A percentile compares a stretch with the other conserved stretches of the same genome.
Evolutionary conservation across 2,329 filamentous ascomycete genomes (phyloP).

Genomic region (Fonsecaea nubica): DNA sequence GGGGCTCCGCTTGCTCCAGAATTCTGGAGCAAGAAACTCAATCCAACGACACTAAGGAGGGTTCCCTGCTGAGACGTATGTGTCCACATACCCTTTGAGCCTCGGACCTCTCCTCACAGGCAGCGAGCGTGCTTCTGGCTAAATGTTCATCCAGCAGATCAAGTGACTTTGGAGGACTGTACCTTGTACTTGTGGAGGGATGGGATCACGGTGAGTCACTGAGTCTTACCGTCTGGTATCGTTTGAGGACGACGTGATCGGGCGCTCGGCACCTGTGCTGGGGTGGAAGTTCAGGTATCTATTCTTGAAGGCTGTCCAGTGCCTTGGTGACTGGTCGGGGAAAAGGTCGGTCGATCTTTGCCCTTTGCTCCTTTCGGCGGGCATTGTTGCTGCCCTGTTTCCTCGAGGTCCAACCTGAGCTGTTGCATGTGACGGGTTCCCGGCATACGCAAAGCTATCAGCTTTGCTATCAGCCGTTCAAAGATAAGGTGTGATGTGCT

Average conservation of each 20-base stretch:
- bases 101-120: not conserved
- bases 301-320: not conserved
- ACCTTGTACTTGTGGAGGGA: not conserved
- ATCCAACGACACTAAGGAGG: conserved; percentile 3
- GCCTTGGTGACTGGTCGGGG: not conserved
- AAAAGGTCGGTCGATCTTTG: not conserved
- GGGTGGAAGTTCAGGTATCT: not conserved
- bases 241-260: not conserved
- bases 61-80: not conserved
- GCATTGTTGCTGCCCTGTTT: not conserved
- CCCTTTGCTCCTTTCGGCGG: not conserved
- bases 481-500: not conserved
- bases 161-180: not conserved
- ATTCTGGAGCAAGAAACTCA: conserved; percentile 3
- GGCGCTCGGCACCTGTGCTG: not conserved
- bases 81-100: not conserved
- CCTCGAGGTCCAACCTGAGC: not conserved
- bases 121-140: not conserved
- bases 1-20: conserved; percentile 1
- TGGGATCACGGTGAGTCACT: not conserved
- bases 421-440: not conserved
- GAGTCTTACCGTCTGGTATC: not conserved
- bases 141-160: conserved; percentile 10
- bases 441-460: not conserved
- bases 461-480: not conserved